Evolutionary conservation across 129 eudicot species (phyloP).

Genomic region (Centaurea solstitialis): DNA sequence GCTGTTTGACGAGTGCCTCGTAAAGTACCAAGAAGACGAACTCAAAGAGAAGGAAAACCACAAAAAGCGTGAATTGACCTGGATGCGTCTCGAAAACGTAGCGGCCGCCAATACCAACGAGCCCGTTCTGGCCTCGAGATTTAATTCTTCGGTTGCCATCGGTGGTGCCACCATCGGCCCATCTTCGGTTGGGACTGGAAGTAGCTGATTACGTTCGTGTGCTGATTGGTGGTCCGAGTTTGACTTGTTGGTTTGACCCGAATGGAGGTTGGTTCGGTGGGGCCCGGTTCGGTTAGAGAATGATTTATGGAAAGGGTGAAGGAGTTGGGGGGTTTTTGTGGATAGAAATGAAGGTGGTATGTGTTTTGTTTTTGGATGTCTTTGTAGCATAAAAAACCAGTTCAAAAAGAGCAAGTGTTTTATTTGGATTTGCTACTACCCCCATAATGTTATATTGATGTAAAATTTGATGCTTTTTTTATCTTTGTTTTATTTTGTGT

Average conservation of each 20-base stretch:
- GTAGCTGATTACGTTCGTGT: constrained; percentile 29
- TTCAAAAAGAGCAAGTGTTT: constrained; percentile 40
- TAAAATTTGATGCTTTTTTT: constrained; percentile 15
- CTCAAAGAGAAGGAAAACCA: constrained; percentile 45
- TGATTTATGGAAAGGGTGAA: constrained; percentile 23
- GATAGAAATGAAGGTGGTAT: constrained; percentile 36
- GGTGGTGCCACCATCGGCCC: constrained; percentile 7
- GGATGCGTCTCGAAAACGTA: constrained; percentile 51
- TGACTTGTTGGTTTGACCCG: constrained; percentile 11
- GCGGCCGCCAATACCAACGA: constrained; percentile 44
- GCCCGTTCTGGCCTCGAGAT: constrained; percentile 39
- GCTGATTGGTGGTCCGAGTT: constrained; percentile 17
- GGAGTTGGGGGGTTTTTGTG: constrained; percentile 28
- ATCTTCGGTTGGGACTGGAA: constrained; percentile 10
- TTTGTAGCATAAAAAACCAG: constrained; percentile 49
- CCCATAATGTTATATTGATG: constrained; percentile 38
- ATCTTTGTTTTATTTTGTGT: not conserved
- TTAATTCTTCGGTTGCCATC: constrained; percentile 38
- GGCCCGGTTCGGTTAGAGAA: constrained; percentile 12
- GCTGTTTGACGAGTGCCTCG: constrained; percentile 60
- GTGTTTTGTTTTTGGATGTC: constrained; percentile 32
- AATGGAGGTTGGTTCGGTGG: constrained; percentile 19
- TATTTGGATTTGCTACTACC: constrained; percentile 31
- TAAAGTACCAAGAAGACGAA: constrained; percentile 55
- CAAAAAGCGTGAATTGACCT: constrained; percentile 49